Percentiles rank a stretch among this genome's conserved stretches.
Conservation (phyloP, 352 stramenopile species). For the Globisporangium perplexum region DNA sequence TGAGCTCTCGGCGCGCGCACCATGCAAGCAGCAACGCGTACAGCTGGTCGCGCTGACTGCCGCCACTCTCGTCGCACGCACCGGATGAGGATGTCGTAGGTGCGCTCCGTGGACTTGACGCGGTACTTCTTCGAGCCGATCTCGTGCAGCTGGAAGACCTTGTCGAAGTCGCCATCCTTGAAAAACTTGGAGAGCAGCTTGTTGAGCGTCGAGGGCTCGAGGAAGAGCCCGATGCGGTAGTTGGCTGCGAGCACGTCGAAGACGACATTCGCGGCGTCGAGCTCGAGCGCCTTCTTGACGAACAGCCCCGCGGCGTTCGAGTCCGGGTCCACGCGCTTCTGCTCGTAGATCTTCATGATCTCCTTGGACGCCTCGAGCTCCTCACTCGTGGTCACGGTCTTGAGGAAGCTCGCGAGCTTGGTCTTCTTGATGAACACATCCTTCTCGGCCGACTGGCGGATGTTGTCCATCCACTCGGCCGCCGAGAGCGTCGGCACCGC, state of each 20-base stretch:
- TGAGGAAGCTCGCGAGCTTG: conserved; percentile 80
- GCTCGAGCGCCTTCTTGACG: conserved; percentile 80
- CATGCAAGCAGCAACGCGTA: neutral
- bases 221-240: conserved; percentile 79
- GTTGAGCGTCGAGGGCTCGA: conserved; percentile 76
- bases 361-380: conserved; percentile 74
- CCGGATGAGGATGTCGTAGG: conserved; percentile 82
- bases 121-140: conserved; percentile 76
- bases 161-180: conserved; percentile 70
- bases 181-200: conserved; percentile 82
- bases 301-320: conserved; percentile 69
- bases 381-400: conserved; percentile 76
- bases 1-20: neutral
- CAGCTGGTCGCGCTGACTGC: neutral
- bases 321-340: conserved; percentile 79
- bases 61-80: conserved; percentile 9
- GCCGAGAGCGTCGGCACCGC: conserved; percentile 43
- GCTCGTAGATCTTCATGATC: conserved; percentile 87
- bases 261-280: conserved; percentile 59
- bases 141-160: conserved; percentile 72
- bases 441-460: conserved; percentile 60
- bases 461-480: conserved; percentile 81
- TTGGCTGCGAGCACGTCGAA: conserved; percentile 79
- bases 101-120: conserved; percentile 80
- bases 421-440: conserved; percentile 79